These are phyloP conservation scores for Globisporangium emineosum DNA, from an alignment of 352 stramenopile species.

Conservation along the genomic window DNA sequence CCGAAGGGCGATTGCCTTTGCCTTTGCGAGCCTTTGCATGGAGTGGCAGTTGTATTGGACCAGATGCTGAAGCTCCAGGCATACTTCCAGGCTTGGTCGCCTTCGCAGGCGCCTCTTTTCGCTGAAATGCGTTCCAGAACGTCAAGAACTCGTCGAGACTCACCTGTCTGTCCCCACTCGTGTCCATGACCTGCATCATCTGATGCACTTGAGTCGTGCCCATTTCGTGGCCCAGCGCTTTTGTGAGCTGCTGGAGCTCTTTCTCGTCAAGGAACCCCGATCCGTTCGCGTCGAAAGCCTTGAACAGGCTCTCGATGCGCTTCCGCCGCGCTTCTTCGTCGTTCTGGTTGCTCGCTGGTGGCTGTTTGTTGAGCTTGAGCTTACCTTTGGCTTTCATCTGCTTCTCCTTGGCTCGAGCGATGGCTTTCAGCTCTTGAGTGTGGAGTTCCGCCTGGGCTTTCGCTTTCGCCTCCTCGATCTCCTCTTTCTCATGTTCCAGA, in stretches of 20 bases:
- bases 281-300: conserved; percentile 49
- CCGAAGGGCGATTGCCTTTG: neutral
- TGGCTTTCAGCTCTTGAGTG: conserved; percentile 38
- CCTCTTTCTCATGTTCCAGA: conserved; percentile 42
- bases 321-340: conserved; percentile 19
- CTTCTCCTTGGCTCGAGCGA: conserved; percentile 30
- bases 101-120: conserved; percentile 17
- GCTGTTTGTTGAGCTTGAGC: conserved; percentile 26
- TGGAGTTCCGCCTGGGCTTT: conserved; percentile 39
- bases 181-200: conserved; percentile 63
- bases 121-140: conserved; percentile 67
- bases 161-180: conserved; percentile 50
- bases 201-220: conserved; percentile 35
- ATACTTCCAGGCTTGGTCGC: neutral
- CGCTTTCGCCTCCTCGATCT: conserved; percentile 39
- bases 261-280: conserved; percentile 55
- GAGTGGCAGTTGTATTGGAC: neutral
- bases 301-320: conserved; percentile 47
- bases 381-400: conserved; percentile 35
- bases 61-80: neutral
- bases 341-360: neutral
- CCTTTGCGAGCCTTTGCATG: neutral
- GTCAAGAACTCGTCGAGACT: conserved; percentile 64
- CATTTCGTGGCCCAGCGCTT: conserved; percentile 48
- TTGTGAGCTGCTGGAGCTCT: conserved; percentile 46